These are phyloP conservation scores for Ophiostoma piceae DNA, from an alignment of 2,329 filamentous ascomycete genomes.

Conservation along the genomic window DNA sequence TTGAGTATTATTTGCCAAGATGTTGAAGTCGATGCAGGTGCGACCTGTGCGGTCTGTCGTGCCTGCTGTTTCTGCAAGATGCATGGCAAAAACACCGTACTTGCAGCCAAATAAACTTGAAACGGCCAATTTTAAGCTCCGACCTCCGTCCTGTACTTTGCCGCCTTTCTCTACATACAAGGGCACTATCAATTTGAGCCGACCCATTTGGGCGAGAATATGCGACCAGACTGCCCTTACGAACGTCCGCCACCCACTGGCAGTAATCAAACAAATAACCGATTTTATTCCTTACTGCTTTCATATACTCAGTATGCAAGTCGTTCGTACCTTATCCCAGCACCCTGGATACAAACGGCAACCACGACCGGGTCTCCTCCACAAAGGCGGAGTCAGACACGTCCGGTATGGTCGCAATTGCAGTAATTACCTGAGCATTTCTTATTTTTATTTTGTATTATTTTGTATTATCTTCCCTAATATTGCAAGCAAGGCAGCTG, in stretches of 20 bases:
- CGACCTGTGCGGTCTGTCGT: neutral
- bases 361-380: neutral
- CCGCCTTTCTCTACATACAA: neutral
- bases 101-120: neutral
- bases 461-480: neutral
- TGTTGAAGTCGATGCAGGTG: neutral
- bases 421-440: neutral
- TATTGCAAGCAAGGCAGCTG: neutral
- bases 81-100: neutral
- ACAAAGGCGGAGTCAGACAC: neutral
- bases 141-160: neutral
- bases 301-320: neutral
- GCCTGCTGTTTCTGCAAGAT: neutral
- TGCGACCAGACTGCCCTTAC: conserved; percentile 5
- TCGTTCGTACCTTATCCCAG: neutral
- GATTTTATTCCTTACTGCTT: no score
- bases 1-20: neutral
- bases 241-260: neutral
- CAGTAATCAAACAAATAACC: no score
- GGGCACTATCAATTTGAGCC: neutral
- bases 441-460: neutral
- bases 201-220: neutral
- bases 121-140: neutral
- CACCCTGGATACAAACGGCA: conserved; percentile 4
- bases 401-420: neutral